Conservation (phyloP, 495 filamentous ascomycete genomes). For the Platismatia glauca region DNA sequence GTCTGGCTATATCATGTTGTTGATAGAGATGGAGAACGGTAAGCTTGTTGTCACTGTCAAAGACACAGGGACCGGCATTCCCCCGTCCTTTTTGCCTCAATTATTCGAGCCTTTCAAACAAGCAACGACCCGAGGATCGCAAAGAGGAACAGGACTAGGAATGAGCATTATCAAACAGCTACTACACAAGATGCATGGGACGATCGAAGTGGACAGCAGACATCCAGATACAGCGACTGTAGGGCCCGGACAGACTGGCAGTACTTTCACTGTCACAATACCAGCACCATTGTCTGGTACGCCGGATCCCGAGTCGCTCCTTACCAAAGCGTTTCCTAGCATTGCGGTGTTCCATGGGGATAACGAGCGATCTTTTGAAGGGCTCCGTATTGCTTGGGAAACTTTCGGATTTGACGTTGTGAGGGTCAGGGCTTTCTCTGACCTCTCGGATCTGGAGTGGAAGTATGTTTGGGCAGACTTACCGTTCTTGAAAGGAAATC, state of each 20-base stretch:
- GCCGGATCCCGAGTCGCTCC: not conserved
- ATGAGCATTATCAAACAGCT: conserved; percentile 62
- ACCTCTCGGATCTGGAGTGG: conserved; percentile 18
- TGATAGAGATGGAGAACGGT: conserved; percentile 18
- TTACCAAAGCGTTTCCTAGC: conserved; percentile 3
- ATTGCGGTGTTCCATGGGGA: conserved; percentile 22
- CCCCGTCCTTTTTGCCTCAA: conserved; percentile 56
- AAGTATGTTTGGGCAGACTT: conserved; percentile 26
- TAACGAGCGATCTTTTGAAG: conserved; percentile 17
- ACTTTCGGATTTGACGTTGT: conserved; percentile 22
- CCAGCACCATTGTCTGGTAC: conserved; percentile 16
- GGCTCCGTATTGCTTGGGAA: conserved; percentile 22
- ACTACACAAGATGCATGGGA: conserved; percentile 48
- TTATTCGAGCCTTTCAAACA: conserved; percentile 66
- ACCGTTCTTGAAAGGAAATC: conserved; percentile 16
- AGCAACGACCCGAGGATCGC: conserved; percentile 51
- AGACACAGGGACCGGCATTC: conserved; percentile 64
- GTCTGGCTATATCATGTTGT: conserved; percentile 32
- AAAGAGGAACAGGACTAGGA: conserved; percentile 56
- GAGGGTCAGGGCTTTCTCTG: conserved; percentile 8
- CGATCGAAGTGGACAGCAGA: conserved; percentile 50
- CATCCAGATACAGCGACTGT: conserved; percentile 20
- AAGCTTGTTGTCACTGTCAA: conserved; percentile 36
- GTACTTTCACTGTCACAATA: conserved; percentile 23
- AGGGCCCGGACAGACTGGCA: conserved; percentile 19